These are phyloP conservation scores for Actinidia chinensis DNA, from an alignment of 179 eudicot species.

Conservation along the genomic window DNA sequence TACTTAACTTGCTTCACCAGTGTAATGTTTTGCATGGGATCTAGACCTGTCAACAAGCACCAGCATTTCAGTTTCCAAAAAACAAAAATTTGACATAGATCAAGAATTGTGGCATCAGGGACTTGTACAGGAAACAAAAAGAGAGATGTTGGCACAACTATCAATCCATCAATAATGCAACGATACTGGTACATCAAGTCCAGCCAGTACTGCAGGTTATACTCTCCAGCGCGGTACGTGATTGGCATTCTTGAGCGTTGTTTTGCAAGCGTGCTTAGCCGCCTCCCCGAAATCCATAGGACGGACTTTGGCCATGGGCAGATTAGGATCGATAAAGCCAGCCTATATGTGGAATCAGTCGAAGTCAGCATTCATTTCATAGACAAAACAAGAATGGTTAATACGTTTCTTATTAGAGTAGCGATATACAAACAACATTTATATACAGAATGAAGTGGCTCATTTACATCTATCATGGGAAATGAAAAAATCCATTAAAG, in stretches of 20 bases:
- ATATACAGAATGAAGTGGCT: too few species aligned
- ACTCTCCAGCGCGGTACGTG: constrained; percentile 71
- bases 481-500: too few species aligned
- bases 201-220: constrained; percentile 80
- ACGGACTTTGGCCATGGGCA: constrained; percentile 59
- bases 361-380: not conserved
- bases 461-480: too few species aligned
- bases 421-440: too few species aligned
- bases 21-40: constrained; percentile 72
- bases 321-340: constrained; percentile 62
- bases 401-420: too few species aligned
- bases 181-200: constrained; percentile 86
- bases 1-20: constrained; percentile 86
- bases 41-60: constrained; percentile 53
- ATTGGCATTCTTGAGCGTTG: constrained; percentile 58
- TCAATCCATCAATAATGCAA: constrained; percentile 90
- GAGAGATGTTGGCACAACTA: constrained; percentile 32
- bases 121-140: not conserved
- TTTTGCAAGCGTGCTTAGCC: constrained; percentile 72
- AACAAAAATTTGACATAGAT: not conserved
- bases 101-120: not conserved
- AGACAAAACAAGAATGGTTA: not conserved
- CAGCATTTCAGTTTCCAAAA: not conserved
- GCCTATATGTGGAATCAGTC: constrained; percentile 44
- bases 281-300: constrained; percentile 72